Evolutionary conservation across 2,329 filamentous ascomycete species (phyloP), one percentile per base, ranked within the genome.

Genomic region (Arthrobotrys iridis): DNA sequence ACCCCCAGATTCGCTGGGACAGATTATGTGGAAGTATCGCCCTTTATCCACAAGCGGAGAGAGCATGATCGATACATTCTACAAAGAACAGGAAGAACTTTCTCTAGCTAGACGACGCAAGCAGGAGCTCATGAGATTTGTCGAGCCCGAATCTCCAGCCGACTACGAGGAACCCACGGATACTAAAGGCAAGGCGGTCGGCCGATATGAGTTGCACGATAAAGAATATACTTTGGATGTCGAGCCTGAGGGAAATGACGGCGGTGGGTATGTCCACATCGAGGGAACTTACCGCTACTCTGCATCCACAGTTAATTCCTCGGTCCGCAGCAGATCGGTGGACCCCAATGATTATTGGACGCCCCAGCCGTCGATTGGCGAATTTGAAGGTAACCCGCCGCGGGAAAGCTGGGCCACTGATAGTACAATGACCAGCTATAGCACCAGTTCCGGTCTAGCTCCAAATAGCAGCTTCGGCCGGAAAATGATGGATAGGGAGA

Each of bases 271-370:
- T 33, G 71, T 75, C 35, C 62, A 68, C 22, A 68, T 75, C 30
- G 64, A 63, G 35, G 71, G 64, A 30, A 75, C 71, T 33, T 75
- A 75, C 50, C 45, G 62, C 48, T 75, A 75, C 28, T 67, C 71
- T 30, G 71, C 62, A 13, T 75, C 64, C 8, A 75, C 62, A 20
- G 71, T 67, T 46, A 68, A 75, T 46, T 73, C 68, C 10, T 73
- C 68, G 10, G 68, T 73, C 40, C 68, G 68, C 18, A 73, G 68
- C 43, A 73, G 68, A 26, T 73, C 71, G 71, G 62, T 75, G 55
- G 71, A 75, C 33, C 71, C 71, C 4, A 75, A 75, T 40, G 71
- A 75, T 33, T 75, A 75, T 57, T 75, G 71, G 71, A 75, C 71
- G 45, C 71, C 71, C 26, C 62, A 67, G 28, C 71, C 71, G 48